phyloP scores from a whole-genome alignment of 495 filamentous ascomycete species.

The Hypoxylon trugodes region DNA sequence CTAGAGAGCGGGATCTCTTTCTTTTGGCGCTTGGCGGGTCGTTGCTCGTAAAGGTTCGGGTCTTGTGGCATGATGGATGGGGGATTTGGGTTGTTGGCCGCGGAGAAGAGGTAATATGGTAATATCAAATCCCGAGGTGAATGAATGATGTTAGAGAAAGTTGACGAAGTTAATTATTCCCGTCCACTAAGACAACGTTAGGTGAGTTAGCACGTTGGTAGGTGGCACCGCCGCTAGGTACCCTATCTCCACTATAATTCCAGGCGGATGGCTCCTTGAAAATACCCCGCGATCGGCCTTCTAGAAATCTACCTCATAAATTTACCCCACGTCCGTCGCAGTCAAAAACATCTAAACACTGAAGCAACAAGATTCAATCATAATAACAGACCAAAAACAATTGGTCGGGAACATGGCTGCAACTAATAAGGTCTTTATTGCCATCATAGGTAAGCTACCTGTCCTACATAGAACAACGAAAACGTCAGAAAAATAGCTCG shows the following conservation, averaged over 20 bases:
- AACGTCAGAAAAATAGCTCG: not conserved
- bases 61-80: constrained; percentile 61
- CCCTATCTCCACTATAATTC: constrained; percentile 26
- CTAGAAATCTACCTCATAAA: constrained; percentile 4
- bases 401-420: constrained; percentile 36
- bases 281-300: constrained; percentile 41
- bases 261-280: constrained; percentile 9
- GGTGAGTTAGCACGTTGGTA: constrained; percentile 1
- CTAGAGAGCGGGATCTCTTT: constrained; percentile 72
- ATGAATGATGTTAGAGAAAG: constrained; percentile 3
- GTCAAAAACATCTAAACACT: constrained; percentile 1
- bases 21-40: constrained; percentile 67
- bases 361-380: not conserved
- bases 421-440: constrained; percentile 53
- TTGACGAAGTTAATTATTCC: constrained; percentile 23
- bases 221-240: no score
- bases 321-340: constrained; percentile 41
- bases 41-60: constrained; percentile 76
- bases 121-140: not conserved
- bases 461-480: not conserved
- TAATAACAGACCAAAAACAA: not conserved
- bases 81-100: not conserved
- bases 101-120: not conserved
- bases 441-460: constrained; percentile 52
- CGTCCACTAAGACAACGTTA: constrained; percentile 3